These are phyloP conservation scores for Spergularia marina DNA, from an alignment of 148 eudicot species.

Conservation along the genomic window DNA sequence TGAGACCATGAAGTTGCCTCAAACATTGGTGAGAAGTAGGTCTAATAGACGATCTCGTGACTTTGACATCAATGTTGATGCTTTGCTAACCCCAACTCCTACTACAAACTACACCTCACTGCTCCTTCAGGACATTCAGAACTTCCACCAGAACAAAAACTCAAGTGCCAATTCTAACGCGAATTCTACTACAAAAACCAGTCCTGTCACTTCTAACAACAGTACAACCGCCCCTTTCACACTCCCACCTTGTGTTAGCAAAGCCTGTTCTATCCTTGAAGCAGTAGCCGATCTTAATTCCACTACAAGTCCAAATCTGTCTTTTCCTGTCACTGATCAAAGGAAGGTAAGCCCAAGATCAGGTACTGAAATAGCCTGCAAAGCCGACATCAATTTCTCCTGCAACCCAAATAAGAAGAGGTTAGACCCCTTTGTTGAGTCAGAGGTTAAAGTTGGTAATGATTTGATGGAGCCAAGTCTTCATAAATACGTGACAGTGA, in stretches of 20 bases:
- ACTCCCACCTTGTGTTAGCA: constrained; percentile 64
- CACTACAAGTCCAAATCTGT: constrained; percentile 37
- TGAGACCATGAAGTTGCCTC: constrained; percentile 51
- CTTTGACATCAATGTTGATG: constrained; percentile 65
- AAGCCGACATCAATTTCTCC: constrained; percentile 9
- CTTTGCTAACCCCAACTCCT: constrained; percentile 41
- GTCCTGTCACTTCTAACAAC: neutral
- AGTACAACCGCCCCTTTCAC: constrained; percentile 33
- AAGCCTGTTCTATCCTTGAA: constrained; percentile 78
- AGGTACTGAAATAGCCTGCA: constrained; percentile 22
- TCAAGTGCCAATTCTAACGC: constrained; percentile 15
- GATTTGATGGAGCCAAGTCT: constrained; percentile 72
- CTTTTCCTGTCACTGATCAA: constrained; percentile 23
- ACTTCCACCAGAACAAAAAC: constrained; percentile 69
- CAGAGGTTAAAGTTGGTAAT: constrained; percentile 52
- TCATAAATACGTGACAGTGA: constrained; percentile 84
- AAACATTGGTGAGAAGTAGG: constrained; percentile 54
- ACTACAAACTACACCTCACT: constrained; percentile 51
- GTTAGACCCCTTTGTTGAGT: constrained; percentile 54
- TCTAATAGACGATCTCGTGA: constrained; percentile 86
- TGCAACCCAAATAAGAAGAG: constrained; percentile 32
- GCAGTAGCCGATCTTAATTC: constrained; percentile 98
- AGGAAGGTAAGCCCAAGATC: constrained; percentile 27
- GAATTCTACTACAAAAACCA: constrained; percentile 14
- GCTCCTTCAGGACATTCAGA: constrained; percentile 86